Conservation (phyloP, 352 stramenopile species). For the Pythium grandisporangium region DNA sequence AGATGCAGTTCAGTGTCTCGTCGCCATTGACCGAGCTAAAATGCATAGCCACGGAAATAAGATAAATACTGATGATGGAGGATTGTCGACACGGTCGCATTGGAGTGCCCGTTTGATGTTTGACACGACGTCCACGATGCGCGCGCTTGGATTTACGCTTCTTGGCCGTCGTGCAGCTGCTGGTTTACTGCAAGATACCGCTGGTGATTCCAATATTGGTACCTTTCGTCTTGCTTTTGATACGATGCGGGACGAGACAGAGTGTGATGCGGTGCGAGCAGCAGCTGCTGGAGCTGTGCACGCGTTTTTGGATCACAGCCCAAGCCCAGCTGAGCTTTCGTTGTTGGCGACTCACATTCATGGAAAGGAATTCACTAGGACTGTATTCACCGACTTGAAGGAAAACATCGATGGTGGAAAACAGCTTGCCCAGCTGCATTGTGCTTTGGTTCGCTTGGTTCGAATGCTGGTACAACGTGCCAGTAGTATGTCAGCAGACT, state of each 20-base stretch:
- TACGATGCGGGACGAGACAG: conserved; percentile 32
- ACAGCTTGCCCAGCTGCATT: not conserved
- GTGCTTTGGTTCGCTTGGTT: not conserved
- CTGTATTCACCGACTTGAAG: no score
- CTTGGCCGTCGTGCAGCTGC: no score
- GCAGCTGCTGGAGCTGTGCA: conserved; percentile 9
- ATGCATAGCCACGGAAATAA: no score
- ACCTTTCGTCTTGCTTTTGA: conserved; percentile 43
- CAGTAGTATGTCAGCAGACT: not conserved
- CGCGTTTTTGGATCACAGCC: no score
- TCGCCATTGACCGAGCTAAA: conserved; percentile 24
- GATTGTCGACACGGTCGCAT: no score
- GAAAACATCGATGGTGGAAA: not conserved
- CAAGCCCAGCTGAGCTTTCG: not conserved
- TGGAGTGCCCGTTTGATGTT: conserved; percentile 53
- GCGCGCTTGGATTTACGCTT: conserved; percentile 30
- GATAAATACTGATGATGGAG: no score
- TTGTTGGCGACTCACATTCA: not conserved
- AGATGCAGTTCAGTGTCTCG: conserved; percentile 25
- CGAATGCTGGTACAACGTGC: not conserved
- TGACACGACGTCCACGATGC: conserved; percentile 35
- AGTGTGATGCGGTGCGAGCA: conserved; percentile 44
- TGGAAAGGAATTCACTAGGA: no score
- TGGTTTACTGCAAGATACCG: no score
- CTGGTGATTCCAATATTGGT: no score